phyloP scores from a whole-genome alignment of 2,329 filamentous ascomycete species.

The Monilinia fructigena region DNA sequence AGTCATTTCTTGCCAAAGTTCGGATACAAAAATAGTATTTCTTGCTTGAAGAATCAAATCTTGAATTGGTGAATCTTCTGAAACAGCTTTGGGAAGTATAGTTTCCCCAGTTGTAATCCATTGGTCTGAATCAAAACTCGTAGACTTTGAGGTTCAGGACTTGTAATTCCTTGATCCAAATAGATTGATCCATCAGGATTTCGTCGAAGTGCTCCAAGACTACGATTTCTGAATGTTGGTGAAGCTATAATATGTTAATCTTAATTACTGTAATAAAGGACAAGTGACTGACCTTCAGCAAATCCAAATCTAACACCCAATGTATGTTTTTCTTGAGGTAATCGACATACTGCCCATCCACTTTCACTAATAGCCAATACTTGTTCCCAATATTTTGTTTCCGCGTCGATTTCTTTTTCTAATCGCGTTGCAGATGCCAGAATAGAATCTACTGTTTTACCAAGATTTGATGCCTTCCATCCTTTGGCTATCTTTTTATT shows the following conservation, averaged over 20 bases:
- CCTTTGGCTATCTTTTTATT: slow-evolving; percentile 61
- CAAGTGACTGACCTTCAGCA: slow-evolving; percentile 53
- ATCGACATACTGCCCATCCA: slow-evolving; percentile 81
- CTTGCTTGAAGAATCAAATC: slow-evolving; percentile 70
- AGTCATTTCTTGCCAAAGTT: slow-evolving; percentile 86
- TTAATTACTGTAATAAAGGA: slow-evolving; percentile 8
- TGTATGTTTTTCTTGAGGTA: slow-evolving; percentile 70
- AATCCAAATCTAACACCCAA: slow-evolving; percentile 90
- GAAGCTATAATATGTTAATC: slow-evolving; percentile 47
- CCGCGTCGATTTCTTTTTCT: slow-evolving; percentile 72
- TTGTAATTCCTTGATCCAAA: slow-evolving; percentile 60
- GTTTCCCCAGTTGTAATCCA: slow-evolving; percentile 59
- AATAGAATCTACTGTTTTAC: slow-evolving; percentile 71
- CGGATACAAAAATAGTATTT: slow-evolving; percentile 78
- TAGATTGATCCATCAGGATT: slow-evolving; percentile 71
- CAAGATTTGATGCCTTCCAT: slow-evolving; percentile 76
- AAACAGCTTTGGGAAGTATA: slow-evolving; percentile 51
- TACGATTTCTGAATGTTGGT: slow-evolving; percentile 62
- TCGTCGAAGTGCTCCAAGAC: slow-evolving; percentile 77
- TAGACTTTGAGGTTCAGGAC: slow-evolving; percentile 56
- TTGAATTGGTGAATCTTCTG: slow-evolving; percentile 60
- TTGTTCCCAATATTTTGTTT: slow-evolving; percentile 87
- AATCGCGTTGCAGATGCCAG: slow-evolving; percentile 70
- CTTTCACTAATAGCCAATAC: slow-evolving; percentile 76
- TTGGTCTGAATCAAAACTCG: slow-evolving; percentile 64